Evolutionary conservation across 1,139 yeast genomes (phyloP).

Genomic region (Taphrina deformans): DNA sequence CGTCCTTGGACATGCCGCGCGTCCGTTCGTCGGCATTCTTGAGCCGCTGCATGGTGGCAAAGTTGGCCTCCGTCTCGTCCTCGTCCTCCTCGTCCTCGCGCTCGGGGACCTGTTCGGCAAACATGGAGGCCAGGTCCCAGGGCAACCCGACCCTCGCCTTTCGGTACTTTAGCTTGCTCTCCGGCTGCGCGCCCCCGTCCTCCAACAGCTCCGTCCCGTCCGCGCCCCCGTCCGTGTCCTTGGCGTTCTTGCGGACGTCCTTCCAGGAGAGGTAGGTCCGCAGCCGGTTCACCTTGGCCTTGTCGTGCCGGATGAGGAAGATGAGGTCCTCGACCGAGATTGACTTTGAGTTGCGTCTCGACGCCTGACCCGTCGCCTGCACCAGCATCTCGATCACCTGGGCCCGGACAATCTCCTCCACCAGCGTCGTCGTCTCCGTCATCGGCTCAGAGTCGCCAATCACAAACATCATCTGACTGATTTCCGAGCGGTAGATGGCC

Average conservation of each 20-base stretch:
- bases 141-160: conserved; percentile 82
- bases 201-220: conserved; percentile 50
- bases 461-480: conserved; percentile 87
- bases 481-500: conserved; percentile 40
- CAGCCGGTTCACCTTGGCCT: conserved; percentile 87
- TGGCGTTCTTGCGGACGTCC: conserved; percentile 94
- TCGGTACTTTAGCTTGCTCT: conserved; percentile 67
- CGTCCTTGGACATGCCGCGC: conserved; percentile 89
- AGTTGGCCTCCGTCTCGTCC: conserved; percentile 83
- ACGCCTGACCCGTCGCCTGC: conserved; percentile 78
- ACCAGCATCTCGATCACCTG: conserved; percentile 77
- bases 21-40: conserved; percentile 95
- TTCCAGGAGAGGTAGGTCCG: conserved; percentile 95
- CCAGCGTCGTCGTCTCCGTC: conserved; percentile 79
- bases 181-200: conserved; percentile 45
- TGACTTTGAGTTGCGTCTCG: conserved; percentile 75
- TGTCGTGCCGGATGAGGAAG: conserved; percentile 86
- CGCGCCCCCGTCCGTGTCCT: conserved; percentile 84
- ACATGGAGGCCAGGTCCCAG: conserved; percentile 95
- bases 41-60: conserved; percentile 80
- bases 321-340: conserved; percentile 92
- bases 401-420: conserved; percentile 92
- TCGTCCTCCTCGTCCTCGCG: conserved; percentile 79
- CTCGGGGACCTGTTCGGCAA: conserved; percentile 84
- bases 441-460: conserved; percentile 96